Evolutionary conservation across 768 basidiomycete species (phyloP), one percentile per base, ranked within the genome.

Genomic region (Amanita exitialis): DNA sequence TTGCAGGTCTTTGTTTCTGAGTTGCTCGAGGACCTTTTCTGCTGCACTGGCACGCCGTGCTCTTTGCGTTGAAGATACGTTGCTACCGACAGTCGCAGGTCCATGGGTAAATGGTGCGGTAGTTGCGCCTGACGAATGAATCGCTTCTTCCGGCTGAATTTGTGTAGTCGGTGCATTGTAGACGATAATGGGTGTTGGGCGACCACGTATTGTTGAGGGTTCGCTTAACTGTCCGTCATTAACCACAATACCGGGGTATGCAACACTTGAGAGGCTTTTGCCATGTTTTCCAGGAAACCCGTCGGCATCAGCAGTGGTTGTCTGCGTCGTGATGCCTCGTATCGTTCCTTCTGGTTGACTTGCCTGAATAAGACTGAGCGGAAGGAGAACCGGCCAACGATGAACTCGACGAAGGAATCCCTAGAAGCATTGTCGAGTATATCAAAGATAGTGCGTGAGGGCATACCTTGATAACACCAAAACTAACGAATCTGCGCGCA

Each of bases 321-420:
- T 34, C 18, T 12, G 36, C 5, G 10, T 12, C n/a, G 25, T 28
- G 6, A 23, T 18, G 13, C 8, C 30, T 44, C n/a, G 41, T 10
- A 13, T 35, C 7, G 36, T 18, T 12, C 32, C 50, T 8, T 32
- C 34, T 5, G 27, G 9, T 16, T 23, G 12, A n/a, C 18, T 25
- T 13, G 34, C 15, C 34, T 39, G 38, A 28, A 61, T 23, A 49
- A 53, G 38, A 50, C 59, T 61, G 53, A 47, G 63, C 59, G 66
- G 66, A 53, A 83, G 67, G 45, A 89, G 77, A 39, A 94, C 69
- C 0, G 95, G 96, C 75, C 85, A 98, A n/a, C 93, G 82, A 62
- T 96, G 90, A 0, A 97, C 85, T 37, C 96, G 76, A 10, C 91
- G 83, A 13, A 99, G 73, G 63, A 98, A 98, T 0, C 94, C 95